Conservation (phyloP, 495 filamentous ascomycete species). For the Collariella sp. region DNA sequence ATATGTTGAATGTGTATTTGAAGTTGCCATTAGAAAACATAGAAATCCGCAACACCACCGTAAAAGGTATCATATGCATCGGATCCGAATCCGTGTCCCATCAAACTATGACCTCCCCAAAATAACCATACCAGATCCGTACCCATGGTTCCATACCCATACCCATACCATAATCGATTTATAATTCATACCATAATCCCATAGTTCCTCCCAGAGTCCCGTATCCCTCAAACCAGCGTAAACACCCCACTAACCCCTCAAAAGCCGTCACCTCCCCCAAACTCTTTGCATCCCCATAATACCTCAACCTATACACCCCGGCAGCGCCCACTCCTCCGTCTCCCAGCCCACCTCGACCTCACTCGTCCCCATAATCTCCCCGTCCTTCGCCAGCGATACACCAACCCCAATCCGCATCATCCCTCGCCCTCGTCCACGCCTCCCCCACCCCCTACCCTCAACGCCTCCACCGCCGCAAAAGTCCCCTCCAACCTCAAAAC, state of each 20-base stretch:
- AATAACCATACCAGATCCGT: no score
- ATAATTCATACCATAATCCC: no score
- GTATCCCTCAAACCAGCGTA: constrained; percentile 26
- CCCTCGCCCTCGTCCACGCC: constrained; percentile 57
- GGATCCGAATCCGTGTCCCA: no score
- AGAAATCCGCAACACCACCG: no score
- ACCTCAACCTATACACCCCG: constrained; percentile 66
- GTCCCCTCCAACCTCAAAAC: constrained; percentile 73
- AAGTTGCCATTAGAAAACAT: no score
- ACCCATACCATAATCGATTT: no score
- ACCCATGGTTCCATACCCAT: no score
- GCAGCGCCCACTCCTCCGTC: constrained; percentile 48
- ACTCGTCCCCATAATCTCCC: constrained; percentile 65
- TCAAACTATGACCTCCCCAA: no score
- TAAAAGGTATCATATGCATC: no score
- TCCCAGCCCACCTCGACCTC: constrained; percentile 77
- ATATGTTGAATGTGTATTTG: no score
- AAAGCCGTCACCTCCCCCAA: constrained; percentile 64
- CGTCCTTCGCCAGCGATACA: constrained; percentile 74
- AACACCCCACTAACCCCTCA: constrained; percentile 69
- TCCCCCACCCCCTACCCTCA: constrained; percentile 14
- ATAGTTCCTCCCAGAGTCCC: not conserved
- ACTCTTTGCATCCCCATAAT: constrained; percentile 77
- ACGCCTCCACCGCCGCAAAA: constrained; percentile 68
- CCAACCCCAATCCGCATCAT: constrained; percentile 72